Conservation (phyloP, 495 filamentous ascomycete species). For the Penicillium arizonense region DNA sequence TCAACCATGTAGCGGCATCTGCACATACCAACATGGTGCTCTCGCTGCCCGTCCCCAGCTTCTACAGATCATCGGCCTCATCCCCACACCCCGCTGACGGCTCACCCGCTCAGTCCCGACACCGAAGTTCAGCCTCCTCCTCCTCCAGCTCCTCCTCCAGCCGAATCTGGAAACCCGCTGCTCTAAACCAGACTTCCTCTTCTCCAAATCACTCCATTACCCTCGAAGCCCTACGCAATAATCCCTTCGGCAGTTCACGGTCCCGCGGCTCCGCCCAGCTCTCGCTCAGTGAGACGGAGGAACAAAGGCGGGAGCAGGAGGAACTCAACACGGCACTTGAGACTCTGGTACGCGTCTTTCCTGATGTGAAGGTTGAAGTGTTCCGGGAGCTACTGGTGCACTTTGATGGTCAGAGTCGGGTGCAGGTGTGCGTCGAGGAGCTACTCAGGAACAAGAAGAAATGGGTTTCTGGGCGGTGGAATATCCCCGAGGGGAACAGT, state of each 20-base stretch:
- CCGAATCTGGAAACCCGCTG: slow-evolving; percentile 14
- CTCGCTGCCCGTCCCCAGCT: slow-evolving; percentile 40
- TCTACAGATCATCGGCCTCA: slow-evolving; percentile 34
- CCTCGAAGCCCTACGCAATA: slow-evolving; percentile 43
- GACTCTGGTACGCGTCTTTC: slow-evolving; percentile 74
- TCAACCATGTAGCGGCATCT: slow-evolving; percentile 34
- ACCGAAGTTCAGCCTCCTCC: slow-evolving; percentile 15
- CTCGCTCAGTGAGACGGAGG: slow-evolving; percentile 19
- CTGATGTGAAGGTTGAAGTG: slow-evolving; percentile 84
- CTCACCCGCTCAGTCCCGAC: slow-evolving; percentile 13
- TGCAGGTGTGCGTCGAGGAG: slow-evolving; percentile 82
- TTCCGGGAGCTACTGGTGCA: slow-evolving; percentile 83
- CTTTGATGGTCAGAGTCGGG: slow-evolving; percentile 77
- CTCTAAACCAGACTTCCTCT: slow-evolving; percentile 1
- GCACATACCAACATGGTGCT: slow-evolving; percentile 37
- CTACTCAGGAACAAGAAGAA: slow-evolving; percentile 73
- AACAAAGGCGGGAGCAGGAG: slow-evolving; percentile 46
- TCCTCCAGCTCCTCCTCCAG: slow-evolving; percentile 23
- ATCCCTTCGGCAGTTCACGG: slow-evolving; percentile 42
- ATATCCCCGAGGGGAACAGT: slow-evolving; percentile 36
- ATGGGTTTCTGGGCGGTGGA: slow-evolving; percentile 75
- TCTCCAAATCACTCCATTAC: slow-evolving; percentile 32
- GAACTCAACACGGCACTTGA: slow-evolving; percentile 75
- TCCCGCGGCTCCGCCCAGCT: slow-evolving; percentile 25
- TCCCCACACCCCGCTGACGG: slow-evolving; percentile 29